Evolutionary conservation across 2,329 filamentous ascomycete genomes (phyloP).

Genomic region (Neodidymelliopsis sp.): DNA sequence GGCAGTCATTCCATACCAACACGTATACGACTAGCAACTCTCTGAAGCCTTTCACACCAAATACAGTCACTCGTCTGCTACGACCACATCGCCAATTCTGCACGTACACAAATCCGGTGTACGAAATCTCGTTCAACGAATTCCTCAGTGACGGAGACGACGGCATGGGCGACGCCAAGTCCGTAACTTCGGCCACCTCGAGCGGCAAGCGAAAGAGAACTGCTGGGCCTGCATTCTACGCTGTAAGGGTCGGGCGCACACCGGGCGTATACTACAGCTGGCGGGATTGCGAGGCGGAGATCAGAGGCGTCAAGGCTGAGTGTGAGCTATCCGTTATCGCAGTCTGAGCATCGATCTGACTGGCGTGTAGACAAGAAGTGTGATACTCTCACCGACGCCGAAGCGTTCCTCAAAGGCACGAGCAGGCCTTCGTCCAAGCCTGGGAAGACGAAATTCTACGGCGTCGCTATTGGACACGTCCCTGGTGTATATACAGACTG

Average conservation of each 20-base stretch:
- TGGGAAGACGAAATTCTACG: conserved; percentile 64
- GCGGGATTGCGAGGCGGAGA: conserved; percentile 68
- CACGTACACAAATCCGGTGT: not conserved
- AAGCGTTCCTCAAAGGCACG: conserved; percentile 74
- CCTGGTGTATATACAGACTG: conserved; percentile 72
- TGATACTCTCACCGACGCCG: conserved; percentile 74
- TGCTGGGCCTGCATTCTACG: conserved; percentile 65
- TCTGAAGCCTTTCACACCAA: not conserved
- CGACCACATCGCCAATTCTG: not conserved
- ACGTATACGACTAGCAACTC: not conserved
- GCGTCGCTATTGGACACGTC: conserved; percentile 63
- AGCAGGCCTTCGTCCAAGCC: conserved; percentile 49
- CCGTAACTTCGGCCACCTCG: conserved; percentile 38
- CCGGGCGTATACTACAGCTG: conserved; percentile 71
- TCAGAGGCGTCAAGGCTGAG: conserved; percentile 62
- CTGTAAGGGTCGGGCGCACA: conserved; percentile 65
- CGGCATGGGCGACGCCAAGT: conserved; percentile 28
- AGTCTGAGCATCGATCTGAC: conserved; percentile 2
- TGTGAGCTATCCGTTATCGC: conserved; percentile 34
- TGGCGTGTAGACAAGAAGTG: conserved; percentile 77
- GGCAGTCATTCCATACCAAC: not conserved
- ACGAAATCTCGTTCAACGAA: conserved; percentile 3
- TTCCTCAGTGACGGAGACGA: not conserved
- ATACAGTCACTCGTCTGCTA: too few species aligned
- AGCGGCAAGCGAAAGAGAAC: conserved; percentile 63